Evolutionary conservation across 495 filamentous ascomycete genomes (phyloP), one percentile per base, ranked within the genome.

Genomic region (Evernia prunastri): DNA sequence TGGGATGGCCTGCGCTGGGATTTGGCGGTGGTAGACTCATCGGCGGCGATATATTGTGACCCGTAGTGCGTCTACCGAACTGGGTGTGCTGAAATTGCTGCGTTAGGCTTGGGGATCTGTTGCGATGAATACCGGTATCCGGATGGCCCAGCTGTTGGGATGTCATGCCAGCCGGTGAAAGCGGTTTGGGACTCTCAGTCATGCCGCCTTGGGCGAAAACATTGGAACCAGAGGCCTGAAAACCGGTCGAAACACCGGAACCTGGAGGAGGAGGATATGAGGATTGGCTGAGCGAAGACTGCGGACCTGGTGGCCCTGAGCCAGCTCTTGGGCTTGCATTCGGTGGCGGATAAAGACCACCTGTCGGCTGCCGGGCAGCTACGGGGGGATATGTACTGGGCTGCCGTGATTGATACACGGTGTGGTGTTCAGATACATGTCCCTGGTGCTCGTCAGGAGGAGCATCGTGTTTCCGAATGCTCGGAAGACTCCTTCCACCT

Each of bases 101-200:
- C 11, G 82, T 82, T 64, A 91, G 72, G 66, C 84, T 85, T 15
- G 90, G 89, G 10, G 89, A 91, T 62, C 89, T 81, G 59, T 86
- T 82, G 35, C 84, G 82, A 66, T 80, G 81, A 35, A 82, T 70
- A 62, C 72, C 75, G 33, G 73, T 67, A 64, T 80, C 75, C 43
- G 77, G 62, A 56, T 85, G 82, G 37, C 81, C 79, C 10, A 83
- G 75, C 66, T 87, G 83, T 64, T 86, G 82, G 35, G 82, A 78
- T 56, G 85, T 82, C 49, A 81, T 75, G 25, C 83, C 84, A 67
- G 83, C 85, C 6, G 92, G 92, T 40, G 91, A 96, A 39, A 96
- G 78, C 6, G 92, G 89, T 71, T 89, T 93, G 0, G 91, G 90
- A 67, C 88, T 93, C 71, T 96, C 92, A 6, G 87, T 92, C 81